A percentile compares a stretch with the other conserved stretches of the same genome.
These are phyloP conservation scores for Cordia subcordata DNA, from an alignment of 257 asterid genomes.

Conservation along the genomic window DNA sequence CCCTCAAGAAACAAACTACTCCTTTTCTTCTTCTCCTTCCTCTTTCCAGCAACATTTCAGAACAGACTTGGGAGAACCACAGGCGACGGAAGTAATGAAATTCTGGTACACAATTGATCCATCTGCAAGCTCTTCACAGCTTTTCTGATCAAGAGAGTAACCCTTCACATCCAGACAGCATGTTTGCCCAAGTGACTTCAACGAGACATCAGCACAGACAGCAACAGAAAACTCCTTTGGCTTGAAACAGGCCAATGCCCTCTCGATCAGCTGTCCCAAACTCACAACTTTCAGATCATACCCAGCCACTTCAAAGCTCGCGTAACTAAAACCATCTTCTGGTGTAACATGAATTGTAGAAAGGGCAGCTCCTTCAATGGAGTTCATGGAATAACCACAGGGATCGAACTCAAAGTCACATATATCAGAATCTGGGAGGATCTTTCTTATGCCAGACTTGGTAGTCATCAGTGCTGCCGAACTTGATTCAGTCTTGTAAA, in stretches of 20 bases:
- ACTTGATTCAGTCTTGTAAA: constrained; percentile 49
- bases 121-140: constrained; percentile 52
- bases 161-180: constrained; percentile 36
- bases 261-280: constrained; percentile 10
- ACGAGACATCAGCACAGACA: constrained; percentile 39
- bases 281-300: constrained; percentile 40
- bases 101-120: constrained; percentile 12
- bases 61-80: constrained; percentile 2
- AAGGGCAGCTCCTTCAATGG: constrained; percentile 64
- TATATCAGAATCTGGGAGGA: constrained; percentile 56
- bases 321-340: constrained; percentile 82
- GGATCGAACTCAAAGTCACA: constrained; percentile 87
- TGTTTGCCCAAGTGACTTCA: constrained; percentile 24
- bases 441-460: constrained; percentile 62
- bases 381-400: constrained; percentile 86
- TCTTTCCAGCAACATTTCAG: constrained; percentile 5
- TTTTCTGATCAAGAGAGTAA: constrained; percentile 34
- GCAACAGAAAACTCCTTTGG: constrained; percentile 27
- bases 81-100: neutral
- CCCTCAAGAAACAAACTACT: neutral
- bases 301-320: constrained; percentile 85
- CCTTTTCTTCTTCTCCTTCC: constrained; percentile 7
- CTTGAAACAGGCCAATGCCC: constrained; percentile 24
- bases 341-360: constrained; percentile 87
- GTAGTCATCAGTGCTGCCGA: constrained; percentile 53